These are phyloP conservation scores for Yamadazyma atlantica DNA, from an alignment of 1,139 yeast species.

Conservation along the genomic window DNA sequence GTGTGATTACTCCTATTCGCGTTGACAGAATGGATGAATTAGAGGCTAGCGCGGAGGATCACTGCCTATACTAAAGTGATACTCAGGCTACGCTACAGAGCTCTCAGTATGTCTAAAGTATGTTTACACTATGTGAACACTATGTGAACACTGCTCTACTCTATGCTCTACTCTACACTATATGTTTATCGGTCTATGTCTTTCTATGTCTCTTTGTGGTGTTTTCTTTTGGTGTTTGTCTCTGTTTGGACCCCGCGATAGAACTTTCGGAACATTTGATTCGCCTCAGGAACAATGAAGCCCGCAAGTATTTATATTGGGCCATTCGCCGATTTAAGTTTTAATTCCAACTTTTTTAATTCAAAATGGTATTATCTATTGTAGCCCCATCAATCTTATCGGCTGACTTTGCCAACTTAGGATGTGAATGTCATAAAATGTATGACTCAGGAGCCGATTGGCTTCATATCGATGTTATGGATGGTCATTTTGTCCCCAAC, in stretches of 20 bases:
- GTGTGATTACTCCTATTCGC: conserved; percentile 18
- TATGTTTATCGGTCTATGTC: no score
- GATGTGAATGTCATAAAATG: conserved; percentile 82
- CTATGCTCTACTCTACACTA: no score
- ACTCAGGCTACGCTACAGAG: no score
- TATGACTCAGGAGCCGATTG: conserved; percentile 82
- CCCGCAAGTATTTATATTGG: no score
- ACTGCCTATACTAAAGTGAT: no score
- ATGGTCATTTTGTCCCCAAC: conserved; percentile 97
- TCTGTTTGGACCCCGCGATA: not conserved
- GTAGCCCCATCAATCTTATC: conserved; percentile 97
- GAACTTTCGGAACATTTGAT: conserved; percentile 1
- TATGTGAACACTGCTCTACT: no score
- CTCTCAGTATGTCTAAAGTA: no score
- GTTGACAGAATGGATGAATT: not conserved
- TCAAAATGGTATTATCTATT: conserved; percentile 68
- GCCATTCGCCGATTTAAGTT: no score
- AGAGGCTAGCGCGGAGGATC: not conserved
- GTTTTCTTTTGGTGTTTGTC: not conserved
- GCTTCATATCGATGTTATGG: conserved; percentile 98
- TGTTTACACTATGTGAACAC: no score
- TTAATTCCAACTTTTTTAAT: not conserved
- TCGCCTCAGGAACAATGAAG: not conserved
- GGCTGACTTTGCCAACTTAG: conserved; percentile 88
- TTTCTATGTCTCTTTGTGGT: no score